phyloP scores from a whole-genome alignment of 2,329 filamentous ascomycete genomes.

The Macroventuria anomochaeta region DNA sequence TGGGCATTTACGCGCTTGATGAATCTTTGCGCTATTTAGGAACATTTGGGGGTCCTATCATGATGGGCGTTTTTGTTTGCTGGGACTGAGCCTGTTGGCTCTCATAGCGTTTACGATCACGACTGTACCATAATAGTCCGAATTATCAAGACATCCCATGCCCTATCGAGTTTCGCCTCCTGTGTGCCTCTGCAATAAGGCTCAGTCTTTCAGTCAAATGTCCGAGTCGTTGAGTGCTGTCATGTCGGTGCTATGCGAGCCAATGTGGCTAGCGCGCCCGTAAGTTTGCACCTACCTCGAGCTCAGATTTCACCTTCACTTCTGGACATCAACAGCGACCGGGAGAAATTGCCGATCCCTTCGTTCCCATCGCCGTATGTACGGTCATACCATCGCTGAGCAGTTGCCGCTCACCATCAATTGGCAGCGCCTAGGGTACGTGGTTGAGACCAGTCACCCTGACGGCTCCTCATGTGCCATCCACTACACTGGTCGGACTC shows the following conservation, averaged over 20 bases:
- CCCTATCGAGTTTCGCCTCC: not conserved
- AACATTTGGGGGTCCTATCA: not conserved
- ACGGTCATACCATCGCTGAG: not conserved
- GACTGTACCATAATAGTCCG: constrained; percentile 15
- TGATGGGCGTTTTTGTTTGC: constrained; percentile 10
- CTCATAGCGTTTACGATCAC: constrained; percentile 12
- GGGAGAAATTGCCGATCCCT: not conserved
- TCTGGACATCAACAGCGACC: not conserved
- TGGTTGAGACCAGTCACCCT: not conserved
- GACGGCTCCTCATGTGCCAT: not conserved
- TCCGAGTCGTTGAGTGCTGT: not conserved
- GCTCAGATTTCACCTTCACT: not conserved
- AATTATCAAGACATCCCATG: not conserved
- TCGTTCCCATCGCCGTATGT: too few relatives aligned
- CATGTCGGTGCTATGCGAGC: not conserved
- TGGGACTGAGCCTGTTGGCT: not conserved
- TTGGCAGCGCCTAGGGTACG: not conserved
- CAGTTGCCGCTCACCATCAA: not conserved
- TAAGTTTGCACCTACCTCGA: not conserved
- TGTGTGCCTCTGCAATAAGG: too few relatives aligned
- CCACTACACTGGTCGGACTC: not conserved
- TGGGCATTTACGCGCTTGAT: constrained; percentile 8
- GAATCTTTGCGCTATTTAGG: constrained; percentile 10
- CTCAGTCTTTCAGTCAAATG: too few relatives aligned
- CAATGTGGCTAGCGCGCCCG: not conserved